Conservation (phyloP, 169 alveolate genomes). For the Plasmodium malariae region DNA sequence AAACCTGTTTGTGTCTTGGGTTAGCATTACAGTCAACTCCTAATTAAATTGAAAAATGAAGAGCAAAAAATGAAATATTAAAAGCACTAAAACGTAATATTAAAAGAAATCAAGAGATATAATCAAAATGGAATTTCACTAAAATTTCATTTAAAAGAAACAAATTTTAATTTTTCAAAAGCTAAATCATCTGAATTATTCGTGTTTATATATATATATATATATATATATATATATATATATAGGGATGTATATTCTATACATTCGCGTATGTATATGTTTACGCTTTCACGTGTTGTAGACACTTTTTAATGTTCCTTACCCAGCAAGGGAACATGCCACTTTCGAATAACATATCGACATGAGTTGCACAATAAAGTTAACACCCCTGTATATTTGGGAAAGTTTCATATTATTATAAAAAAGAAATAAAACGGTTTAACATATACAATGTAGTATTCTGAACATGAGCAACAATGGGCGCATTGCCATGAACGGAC, state of each 20-base stretch:
- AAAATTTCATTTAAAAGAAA: too few species aligned
- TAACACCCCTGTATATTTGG: slow-evolving; percentile 79
- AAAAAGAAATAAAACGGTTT: background rate
- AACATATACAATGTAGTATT: background rate
- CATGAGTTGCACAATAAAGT: slow-evolving; percentile 90
- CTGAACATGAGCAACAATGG: background rate
- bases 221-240: too few species aligned
- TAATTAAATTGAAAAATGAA: too few species aligned
- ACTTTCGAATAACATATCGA: slow-evolving; percentile 88
- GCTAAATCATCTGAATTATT: too few species aligned
- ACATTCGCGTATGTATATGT: too few species aligned
- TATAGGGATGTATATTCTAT: too few species aligned
- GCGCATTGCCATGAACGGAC: background rate
- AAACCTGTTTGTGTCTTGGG: slow-evolving; percentile 90
- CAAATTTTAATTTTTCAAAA: too few species aligned
- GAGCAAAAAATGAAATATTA: background rate
- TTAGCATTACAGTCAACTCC: slow-evolving; percentile 92
- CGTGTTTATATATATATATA: too few species aligned
- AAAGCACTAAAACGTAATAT: too few species aligned
- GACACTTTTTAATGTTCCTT: background rate
- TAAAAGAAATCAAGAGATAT: too few species aligned
- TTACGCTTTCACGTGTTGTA: too few species aligned
- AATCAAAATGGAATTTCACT: too few species aligned
- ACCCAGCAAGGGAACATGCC: slow-evolving; percentile 92
- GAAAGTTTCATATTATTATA: background rate